Conservation (phyloP, 352 stramenopile genomes). For the Pythium coloratum region DNA sequence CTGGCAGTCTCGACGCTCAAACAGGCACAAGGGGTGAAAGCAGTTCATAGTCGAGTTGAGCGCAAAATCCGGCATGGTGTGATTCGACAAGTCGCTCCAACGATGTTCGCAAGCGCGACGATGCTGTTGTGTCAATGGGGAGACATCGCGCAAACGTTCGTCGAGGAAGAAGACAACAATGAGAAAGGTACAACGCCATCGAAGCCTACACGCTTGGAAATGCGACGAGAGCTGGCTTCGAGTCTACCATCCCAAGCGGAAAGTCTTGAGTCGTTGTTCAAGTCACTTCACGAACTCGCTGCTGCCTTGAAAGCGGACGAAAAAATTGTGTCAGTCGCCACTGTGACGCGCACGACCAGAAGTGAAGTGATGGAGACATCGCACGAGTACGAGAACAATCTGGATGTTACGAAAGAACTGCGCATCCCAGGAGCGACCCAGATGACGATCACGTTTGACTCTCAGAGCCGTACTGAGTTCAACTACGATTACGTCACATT, state of each 20-base stretch:
- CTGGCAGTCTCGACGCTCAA: not conserved
- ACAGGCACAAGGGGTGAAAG: not conserved
- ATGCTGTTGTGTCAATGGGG: constrained; percentile 5
- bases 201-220: not conserved
- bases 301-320: constrained; percentile 30
- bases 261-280: constrained; percentile 37
- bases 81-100: constrained; percentile 16
- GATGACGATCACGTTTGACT: constrained; percentile 85
- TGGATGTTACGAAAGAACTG: constrained; percentile 69
- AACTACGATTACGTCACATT: constrained; percentile 92
- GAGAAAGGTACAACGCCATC: not conserved
- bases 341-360: constrained; percentile 45
- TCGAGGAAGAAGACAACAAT: not conserved
- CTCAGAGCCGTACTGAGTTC: constrained; percentile 71
- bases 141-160: not conserved
- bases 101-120: not conserved
- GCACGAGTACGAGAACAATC: constrained; percentile 83
- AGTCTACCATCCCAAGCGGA: constrained; percentile 26
- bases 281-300: constrained; percentile 36
- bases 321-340: constrained; percentile 38
- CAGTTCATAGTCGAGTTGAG: constrained; percentile 2
- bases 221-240: constrained; percentile 6
- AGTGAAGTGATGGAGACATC: constrained; percentile 70
- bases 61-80: not conserved
- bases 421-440: constrained; percentile 65